Evolutionary conservation across 352 stramenopile species (phyloP), one percentile per base, ranked within the genome.

Genomic region (Globisporangium irregulare): DNA sequence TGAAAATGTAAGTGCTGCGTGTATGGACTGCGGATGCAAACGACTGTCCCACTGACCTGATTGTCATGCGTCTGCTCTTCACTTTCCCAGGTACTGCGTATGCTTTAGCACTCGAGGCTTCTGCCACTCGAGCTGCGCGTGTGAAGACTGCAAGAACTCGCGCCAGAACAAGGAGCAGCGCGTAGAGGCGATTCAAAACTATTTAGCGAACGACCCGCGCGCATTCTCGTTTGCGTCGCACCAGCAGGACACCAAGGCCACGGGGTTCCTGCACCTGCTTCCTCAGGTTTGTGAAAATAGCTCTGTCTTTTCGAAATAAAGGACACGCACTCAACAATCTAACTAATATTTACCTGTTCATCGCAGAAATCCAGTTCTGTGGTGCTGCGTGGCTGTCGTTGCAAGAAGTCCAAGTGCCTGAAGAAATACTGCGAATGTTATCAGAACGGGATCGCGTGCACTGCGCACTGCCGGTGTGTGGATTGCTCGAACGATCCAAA

Each of bases 391-490:
- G 92, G 95, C 14, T 99, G 97, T 70, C 93, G 93, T 69, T 99
- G 97, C 83, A 99, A 98, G 69, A 98, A 98, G 71, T 98, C 91
- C 63, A 92, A 92, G 67, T 99, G 97, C 86, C 78, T 99, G 25
- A 99, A 99, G 75, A 99, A 99, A 68, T 95, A 99, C 80, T 99
- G 97, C 80, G 96, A 99, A 75, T 99, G 97, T 79, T 99, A 98
- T 77, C 86, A 98, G 77, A 97, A 94, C 75, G 87, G 70, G 67
- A 91, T 91, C 59, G 85, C 73, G 78, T 98, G 97, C 72, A 95
- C 93, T 7, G 77, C 80, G 24, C 85, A 94, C 67, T 99, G 97
- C 76, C 97, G 98, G 70, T 99, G 97, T 74, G 77, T 84, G 55
- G 92, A 99, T 64, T 99, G 97, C 78, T 85, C 92, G 63, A 99